Conservation (phyloP, 2,329 filamentous ascomycete species). For the Sordariomycetes sp. region DNA sequence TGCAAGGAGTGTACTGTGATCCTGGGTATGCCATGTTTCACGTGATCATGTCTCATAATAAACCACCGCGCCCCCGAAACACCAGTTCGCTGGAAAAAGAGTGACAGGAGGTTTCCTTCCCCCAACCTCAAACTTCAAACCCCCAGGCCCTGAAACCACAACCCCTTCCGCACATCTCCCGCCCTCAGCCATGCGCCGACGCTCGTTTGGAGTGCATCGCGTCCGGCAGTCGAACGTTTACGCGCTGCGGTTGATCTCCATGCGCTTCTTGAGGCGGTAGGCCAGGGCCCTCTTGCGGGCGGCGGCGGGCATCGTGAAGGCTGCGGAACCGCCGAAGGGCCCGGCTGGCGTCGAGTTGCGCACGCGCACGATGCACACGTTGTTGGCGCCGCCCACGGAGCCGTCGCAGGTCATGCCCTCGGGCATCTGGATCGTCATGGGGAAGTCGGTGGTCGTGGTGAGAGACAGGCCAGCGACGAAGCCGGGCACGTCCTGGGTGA, state of each 20-base stretch:
- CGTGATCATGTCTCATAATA: no score
- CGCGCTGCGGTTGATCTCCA: slow-evolving; percentile 18
- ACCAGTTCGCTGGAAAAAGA: no score
- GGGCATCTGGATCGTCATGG: slow-evolving; percentile 56
- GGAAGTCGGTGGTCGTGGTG: slow-evolving; percentile 55
- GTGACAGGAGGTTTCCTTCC: no score
- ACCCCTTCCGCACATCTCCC: no score
- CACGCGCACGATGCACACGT: slow-evolving; percentile 57
- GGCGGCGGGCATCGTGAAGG: slow-evolving; percentile 51
- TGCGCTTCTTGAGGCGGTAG: slow-evolving; percentile 33
- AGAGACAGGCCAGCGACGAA: slow-evolving; percentile 46
- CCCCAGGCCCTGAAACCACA: no score
- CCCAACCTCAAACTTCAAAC: no score
- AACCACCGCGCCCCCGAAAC: no score
- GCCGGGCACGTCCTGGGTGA: slow-evolving; percentile 54
- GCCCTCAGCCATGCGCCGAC: no score
- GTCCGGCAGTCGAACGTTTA: no score
- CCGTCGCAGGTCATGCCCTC: slow-evolving; percentile 58
- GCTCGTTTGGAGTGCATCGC: no score
- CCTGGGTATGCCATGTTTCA: no score
- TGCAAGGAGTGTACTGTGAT: no score
- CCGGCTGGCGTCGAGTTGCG: slow-evolving; percentile 53
- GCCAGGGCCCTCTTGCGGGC: slow-evolving; percentile 54
- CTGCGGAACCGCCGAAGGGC: slow-evolving; percentile 58
- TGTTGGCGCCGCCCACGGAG: slow-evolving; percentile 44